These are phyloP conservation scores for Collybia mongolica DNA, from an alignment of 768 basidiomycete genomes.

Conservation along the genomic window DNA sequence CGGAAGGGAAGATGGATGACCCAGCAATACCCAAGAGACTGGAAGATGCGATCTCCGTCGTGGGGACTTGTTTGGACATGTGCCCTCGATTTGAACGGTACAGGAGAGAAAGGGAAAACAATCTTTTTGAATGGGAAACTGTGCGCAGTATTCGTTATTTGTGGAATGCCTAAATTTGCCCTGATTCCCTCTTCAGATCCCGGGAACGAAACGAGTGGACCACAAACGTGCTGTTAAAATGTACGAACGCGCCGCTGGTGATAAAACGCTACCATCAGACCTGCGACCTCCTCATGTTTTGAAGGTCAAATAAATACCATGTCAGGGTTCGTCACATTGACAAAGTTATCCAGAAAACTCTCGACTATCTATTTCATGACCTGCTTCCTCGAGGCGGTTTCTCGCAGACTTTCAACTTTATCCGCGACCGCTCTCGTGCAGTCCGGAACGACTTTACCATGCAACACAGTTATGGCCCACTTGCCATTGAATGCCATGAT, in stretches of 20 bases:
- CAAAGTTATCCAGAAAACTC: slow-evolving; percentile 55
- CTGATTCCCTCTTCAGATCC: slow-evolving; percentile 56
- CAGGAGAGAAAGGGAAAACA: slow-evolving; percentile 85
- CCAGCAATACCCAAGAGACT: slow-evolving; percentile 76
- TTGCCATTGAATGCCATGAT: slow-evolving; percentile 89
- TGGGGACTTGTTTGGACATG: slow-evolving; percentile 92
- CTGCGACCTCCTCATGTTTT: slow-evolving; percentile 85
- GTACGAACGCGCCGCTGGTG: slow-evolving; percentile 93
- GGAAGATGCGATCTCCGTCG: slow-evolving; percentile 89
- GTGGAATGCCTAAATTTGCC: slow-evolving; percentile 28
- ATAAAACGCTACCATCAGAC: slow-evolving; percentile 89
- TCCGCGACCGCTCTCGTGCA: slow-evolving; percentile 88
- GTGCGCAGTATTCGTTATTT: slow-evolving; percentile 51
- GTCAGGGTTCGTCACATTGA: slow-evolving; percentile 3
- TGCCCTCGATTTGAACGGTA: slow-evolving; percentile 94
- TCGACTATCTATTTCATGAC: slow-evolving; percentile 90
- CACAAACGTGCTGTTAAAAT: slow-evolving; percentile 89
- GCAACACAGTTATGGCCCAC: slow-evolving; percentile 74
- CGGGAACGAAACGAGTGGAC: slow-evolving; percentile 83
- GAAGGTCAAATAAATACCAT: slow-evolving; percentile 44
- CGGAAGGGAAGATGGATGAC: slow-evolving; percentile 86
- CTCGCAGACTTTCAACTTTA: slow-evolving; percentile 71
- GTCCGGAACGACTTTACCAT: slow-evolving; percentile 94
- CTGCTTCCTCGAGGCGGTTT: slow-evolving; percentile 73
- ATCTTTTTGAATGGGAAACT: slow-evolving; percentile 82